Percentiles rank a stretch among this genome's conserved stretches.
Evolutionary conservation across 2,329 filamentous ascomycete species (phyloP).

Genomic region (Cylindrodendrum hubeiense): DNA sequence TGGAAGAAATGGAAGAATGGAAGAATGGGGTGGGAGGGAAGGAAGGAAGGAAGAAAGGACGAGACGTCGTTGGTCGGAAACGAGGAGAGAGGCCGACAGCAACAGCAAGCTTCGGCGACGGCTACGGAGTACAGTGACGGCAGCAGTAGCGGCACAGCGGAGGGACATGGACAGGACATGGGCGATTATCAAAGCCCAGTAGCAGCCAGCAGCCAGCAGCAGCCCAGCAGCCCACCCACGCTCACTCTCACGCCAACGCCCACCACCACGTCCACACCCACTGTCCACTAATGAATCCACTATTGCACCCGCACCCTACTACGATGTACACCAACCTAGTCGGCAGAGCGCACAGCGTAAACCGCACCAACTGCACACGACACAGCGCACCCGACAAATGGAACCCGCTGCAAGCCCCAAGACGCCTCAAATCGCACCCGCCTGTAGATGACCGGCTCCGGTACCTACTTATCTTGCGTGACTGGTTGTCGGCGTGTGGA

Average conservation of each 20-base stretch:
- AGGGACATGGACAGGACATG: background rate
- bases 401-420: constrained; percentile 21
- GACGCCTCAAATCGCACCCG: constrained; percentile 13
- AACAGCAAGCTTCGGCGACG: background rate
- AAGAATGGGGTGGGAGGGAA: constrained; percentile 22
- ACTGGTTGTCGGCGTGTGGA: constrained; percentile 14
- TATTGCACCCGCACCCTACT: constrained; percentile 2
- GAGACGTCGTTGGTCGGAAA: constrained; percentile 21
- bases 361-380: background rate
- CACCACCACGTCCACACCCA: background rate
- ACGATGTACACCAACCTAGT: background rate
- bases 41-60: constrained; percentile 19
- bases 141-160: background rate
- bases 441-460: constrained; percentile 13
- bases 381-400: constrained; percentile 18
- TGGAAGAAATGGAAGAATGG: constrained; percentile 27
- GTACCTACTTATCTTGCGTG: background rate
- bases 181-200: background rate
- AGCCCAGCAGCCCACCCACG: background rate
- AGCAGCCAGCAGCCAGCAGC: background rate
- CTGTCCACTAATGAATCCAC: constrained; percentile 1
- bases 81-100: constrained; percentile 3
- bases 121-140: background rate
- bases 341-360: background rate
- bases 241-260: background rate